A percentile compares a stretch with the other conserved stretches of the same genome.
Conservation (phyloP, 1,284 basidiomycete genomes). For the Naganishia liquefaciens region DNA sequence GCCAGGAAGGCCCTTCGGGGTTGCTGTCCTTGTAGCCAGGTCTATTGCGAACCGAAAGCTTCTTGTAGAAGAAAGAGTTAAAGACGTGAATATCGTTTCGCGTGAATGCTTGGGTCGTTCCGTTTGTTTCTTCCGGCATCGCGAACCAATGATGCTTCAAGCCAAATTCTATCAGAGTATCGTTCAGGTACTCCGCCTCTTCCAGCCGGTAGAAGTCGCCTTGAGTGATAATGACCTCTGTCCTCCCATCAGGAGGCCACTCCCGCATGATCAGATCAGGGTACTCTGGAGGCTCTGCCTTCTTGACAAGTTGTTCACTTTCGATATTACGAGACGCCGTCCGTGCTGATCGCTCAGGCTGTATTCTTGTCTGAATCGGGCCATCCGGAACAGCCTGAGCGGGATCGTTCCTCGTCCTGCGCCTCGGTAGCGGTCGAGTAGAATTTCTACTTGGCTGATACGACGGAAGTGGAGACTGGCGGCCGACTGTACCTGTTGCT, state of each 20-base stretch:
- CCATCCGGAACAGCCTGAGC: neutral
- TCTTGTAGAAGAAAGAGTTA: conserved; percentile 97
- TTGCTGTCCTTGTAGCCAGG: neutral
- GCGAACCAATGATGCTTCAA: conserved; percentile 65
- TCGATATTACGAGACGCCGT: neutral
- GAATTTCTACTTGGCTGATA: neutral
- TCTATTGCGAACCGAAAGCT: conserved; percentile 60
- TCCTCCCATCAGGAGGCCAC: conserved; percentile 64
- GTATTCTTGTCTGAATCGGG: conserved; percentile 8
- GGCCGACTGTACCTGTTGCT: neutral
- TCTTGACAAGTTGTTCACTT: neutral
- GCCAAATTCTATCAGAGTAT: conserved; percentile 93
- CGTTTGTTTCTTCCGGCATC: conserved; percentile 13
- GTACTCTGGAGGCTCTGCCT: conserved; percentile 5
- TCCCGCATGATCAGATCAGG: conserved; percentile 28
- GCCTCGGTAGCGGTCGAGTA: neutral
- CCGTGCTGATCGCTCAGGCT: conserved; percentile 9
- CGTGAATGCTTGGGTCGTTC: neutral
- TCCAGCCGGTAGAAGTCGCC: conserved; percentile 73
- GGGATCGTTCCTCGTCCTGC: neutral
- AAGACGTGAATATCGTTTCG: conserved; percentile 78
- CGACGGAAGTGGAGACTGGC: neutral
- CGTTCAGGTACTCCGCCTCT: conserved; percentile 85
- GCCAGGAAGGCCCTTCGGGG: conserved; percentile 38
- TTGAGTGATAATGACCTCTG: conserved; percentile 73